Percentiles rank a stretch among this genome's conserved stretches.
Conservation (phyloP, 768 basidiomycete genomes). For the Brasilioporus rufonigricans region DNA sequence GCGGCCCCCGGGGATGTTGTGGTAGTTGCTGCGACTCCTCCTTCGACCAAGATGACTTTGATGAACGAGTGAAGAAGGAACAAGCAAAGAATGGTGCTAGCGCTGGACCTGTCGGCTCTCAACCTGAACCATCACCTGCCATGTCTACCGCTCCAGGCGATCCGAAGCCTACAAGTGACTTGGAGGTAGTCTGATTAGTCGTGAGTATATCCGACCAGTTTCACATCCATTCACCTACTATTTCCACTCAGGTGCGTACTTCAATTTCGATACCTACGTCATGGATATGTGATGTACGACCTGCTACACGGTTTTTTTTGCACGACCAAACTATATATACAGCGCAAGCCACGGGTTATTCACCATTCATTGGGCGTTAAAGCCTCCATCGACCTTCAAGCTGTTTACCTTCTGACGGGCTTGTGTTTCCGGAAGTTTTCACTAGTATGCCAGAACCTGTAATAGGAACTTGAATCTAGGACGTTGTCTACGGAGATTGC, state of each 20-base stretch:
- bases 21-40: conserved; percentile 27
- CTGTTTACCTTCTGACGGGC: too few relatives aligned
- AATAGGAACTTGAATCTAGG: too few relatives aligned
- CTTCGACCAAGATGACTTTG: conserved; percentile 30
- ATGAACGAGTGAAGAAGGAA: conserved; percentile 27
- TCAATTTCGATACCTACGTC: not conserved
- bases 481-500: too few relatives aligned
- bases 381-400: too few relatives aligned
- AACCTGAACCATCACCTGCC: conserved; percentile 20
- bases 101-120: conserved; percentile 14
- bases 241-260: not conserved
- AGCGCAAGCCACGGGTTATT: too few relatives aligned
- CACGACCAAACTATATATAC: too few relatives aligned
- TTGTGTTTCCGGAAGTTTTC: too few relatives aligned
- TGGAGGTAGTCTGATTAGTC: not conserved
- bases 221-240: not conserved
- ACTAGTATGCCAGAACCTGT: too few relatives aligned
- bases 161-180: not conserved
- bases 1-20: conserved; percentile 29
- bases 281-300: not conserved
- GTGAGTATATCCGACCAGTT: not conserved
- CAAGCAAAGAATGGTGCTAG: conserved; percentile 16
- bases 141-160: conserved; percentile 15
- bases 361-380: too few relatives aligned
- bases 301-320: too few relatives aligned